Base-by-base conservation (phyloP, 495 filamentous ascomycete genomes). In the Sordaria brevicollis region DNA sequence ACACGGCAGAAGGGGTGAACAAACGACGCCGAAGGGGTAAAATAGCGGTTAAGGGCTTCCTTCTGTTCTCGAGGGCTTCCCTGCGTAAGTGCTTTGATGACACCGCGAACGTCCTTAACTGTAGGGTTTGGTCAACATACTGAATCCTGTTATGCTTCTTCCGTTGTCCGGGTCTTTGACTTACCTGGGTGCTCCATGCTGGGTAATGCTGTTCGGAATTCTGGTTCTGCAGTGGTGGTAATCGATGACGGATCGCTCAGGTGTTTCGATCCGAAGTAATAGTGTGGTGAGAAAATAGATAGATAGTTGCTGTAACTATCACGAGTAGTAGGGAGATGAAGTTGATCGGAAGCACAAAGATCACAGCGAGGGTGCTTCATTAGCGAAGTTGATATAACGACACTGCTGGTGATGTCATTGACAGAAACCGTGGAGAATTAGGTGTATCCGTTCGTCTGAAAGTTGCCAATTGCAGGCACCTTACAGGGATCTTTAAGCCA, bases 1-100 rank as follows among this genome's bases (percentile, higher is more conserved):
- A 93, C 89, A 25, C 88, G 88, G 75, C 91, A 94, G 79, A 96
- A 91, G 0, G 93, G 93, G 76, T 97, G 93, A 3, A 86, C 82
- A 77, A 96, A 95, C 69, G 87, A 84, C 17, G 91, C 88, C 71
- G 87, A 78, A 9, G 83, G 85, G 2, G 88, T 86, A 81, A 92
- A 97, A 78, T 91, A 93, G 11, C 79, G 82, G 65, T 92, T 83
- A 25, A 97, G 76, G 5, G 89, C 82, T 19, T 83, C 77, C 33
- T 81, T 77, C 79, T 96, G 93, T 34, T 87, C 77, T 0, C 84
- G 79, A 0, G 90, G 91, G 0, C 86, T 77, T 15, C 88, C 85
- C 76, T 92, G 86, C 33, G 87, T 90, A 65, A 97, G 84, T 66
- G 82, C 74, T 41, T 83, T 85, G 76, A 97, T 91, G 37, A 96